Base-by-base conservation (phyloP, 257 asterid genomes). In the Mitragyna speciosa region DNA sequence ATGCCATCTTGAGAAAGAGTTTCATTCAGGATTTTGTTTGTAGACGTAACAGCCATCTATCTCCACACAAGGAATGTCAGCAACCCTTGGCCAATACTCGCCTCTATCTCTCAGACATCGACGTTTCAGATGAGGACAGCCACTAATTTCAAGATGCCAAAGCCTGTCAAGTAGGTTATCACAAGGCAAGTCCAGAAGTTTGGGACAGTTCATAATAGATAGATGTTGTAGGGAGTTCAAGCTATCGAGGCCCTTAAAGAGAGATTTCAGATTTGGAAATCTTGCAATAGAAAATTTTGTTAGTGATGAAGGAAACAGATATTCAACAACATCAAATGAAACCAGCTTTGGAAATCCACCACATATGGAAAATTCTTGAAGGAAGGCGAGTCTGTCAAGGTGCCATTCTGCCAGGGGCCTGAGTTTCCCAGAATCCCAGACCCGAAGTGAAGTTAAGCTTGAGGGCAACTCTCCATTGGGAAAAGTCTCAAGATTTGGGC, bases 61-160 rank as follows among this genome's bases (percentile, higher is more conserved):
- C 85, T 88, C 91, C 83, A 91, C 96, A 58, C 96, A 89, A 72
- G 96, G 96, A 81, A 91, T 89, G 70, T 89, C 91, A 65, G 89
- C 84, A 49, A 91, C 89, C 89, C 85, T 87, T 7, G 81, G 58
- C 96, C 96, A 91, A 83, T 86, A 86, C 1, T 89, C 94, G 0
- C 96, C 96, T 81, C 10, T 87, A 70, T 85, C 92, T 54, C 80
- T 91, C 76, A 52, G 77, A 83, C 92, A 91, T 36, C 71, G 83
- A 14, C 81, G 84, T 68, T 78, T 87, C 79, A 91, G 83, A 78
- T 72, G 81, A 7, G 84, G 82, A 26, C 96, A 91, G 39, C 84
- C 88, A 41, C 91, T 91, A 58, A 91, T 88, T 58, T 89, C 94
- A 6, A 91, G 89, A 84, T 87, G 89, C 94, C 94, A 91, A 59